Conservation (phyloP, 129 eudicot species). For the Deinandra increscens region DNA sequence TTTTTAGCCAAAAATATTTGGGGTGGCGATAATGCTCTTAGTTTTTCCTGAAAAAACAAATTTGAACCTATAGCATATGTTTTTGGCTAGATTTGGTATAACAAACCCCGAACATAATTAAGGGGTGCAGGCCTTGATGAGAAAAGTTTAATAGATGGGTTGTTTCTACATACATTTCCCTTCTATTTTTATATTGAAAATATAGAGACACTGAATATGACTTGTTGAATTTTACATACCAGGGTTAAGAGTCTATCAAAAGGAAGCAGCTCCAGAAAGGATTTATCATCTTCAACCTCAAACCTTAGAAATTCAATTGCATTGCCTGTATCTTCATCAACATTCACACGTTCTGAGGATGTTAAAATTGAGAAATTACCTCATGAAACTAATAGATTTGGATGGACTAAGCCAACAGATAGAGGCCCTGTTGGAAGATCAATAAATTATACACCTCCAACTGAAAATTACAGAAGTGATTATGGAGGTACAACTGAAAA, state of each 20-base stretch:
- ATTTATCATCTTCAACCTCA: constrained; percentile 39
- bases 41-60: neutral
- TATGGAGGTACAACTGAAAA: constrained; percentile 32
- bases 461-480: constrained; percentile 39
- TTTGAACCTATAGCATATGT: neutral
- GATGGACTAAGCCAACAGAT: constrained; percentile 44
- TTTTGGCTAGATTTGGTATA: neutral
- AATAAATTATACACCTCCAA: constrained; percentile 22
- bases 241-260: constrained; percentile 78
- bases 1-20: neutral
- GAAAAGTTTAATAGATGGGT: neutral
- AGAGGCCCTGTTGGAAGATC: constrained; percentile 42
- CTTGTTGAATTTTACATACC: constrained; percentile 8
- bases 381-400: constrained; percentile 44
- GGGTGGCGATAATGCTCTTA: neutral
- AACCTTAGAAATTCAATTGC: constrained; percentile 45
- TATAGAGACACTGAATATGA: constrained; percentile 11
- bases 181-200: neutral
- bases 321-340: constrained; percentile 31
- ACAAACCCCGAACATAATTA: neutral
- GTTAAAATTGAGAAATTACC: constrained; percentile 23
- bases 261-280: constrained; percentile 57
- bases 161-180: neutral
- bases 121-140: neutral
- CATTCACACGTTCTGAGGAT: constrained; percentile 35